Conservation (phyloP, 2,329 filamentous ascomycete species). For the Drechslerella stenobrocha region DNA sequence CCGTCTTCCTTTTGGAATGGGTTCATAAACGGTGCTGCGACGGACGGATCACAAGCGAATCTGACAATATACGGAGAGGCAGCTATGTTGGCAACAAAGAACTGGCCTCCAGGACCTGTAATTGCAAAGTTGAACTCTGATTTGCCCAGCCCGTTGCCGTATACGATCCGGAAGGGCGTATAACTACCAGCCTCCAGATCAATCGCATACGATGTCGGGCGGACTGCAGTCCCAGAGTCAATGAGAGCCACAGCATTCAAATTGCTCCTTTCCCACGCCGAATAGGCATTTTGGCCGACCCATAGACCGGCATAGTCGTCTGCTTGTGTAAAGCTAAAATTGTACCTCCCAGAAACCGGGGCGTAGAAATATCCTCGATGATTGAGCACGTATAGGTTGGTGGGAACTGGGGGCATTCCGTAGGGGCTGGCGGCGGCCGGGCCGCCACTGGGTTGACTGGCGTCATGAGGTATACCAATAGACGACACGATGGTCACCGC, state of each 20-base stretch:
- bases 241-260: neutral
- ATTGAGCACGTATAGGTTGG: slow-evolving; percentile 10
- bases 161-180: slow-evolving; percentile 13
- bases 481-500: neutral
- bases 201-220: too few relatives aligned
- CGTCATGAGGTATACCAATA: neutral
- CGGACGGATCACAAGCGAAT: neutral
- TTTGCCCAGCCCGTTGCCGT: neutral
- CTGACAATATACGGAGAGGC: slow-evolving; percentile 10
- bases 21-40: neutral
- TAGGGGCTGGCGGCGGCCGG: neutral
- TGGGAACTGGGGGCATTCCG: slow-evolving; percentile 3
- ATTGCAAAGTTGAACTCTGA: slow-evolving; percentile 9
- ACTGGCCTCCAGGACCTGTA: neutral
- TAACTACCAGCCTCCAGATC: slow-evolving; percentile 10
- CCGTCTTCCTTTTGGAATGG: slow-evolving; percentile 10
- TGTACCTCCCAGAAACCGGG: slow-evolving; percentile 11
- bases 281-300: slow-evolving; percentile 10
- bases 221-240: neutral
- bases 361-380: slow-evolving; percentile 36
- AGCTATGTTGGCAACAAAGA: neutral
- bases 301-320: slow-evolving; percentile 15
- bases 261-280: slow-evolving; percentile 5
- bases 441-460: too few relatives aligned
- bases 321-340: neutral